Base-by-base conservation (phyloP, 2,329 filamentous ascomycete genomes). In the Fusarium musae region DNA sequence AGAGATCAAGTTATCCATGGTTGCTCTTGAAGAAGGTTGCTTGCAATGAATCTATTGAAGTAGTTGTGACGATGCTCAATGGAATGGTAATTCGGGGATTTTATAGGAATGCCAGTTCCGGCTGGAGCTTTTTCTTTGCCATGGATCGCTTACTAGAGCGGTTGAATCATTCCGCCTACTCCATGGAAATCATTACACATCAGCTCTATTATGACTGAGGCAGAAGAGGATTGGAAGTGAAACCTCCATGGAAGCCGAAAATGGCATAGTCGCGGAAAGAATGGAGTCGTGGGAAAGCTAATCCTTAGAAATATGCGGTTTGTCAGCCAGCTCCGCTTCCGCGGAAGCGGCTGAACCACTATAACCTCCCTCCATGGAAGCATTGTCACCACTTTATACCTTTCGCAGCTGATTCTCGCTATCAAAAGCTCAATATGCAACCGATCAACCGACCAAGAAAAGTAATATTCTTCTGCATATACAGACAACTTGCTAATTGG, bases 281-380 rank as follows among this genome's bases (percentile, higher is more conserved):
- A 19, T 36, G 47, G 47, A 23, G 47, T 52, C 7, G 32, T 7
- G 11, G n/a, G 5, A 8, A 10, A 15, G 30, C 10, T 36, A 5
- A 42, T 26, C 13, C 19, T 39, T 32, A 26, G 39, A 9, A 43
- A 56, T 44, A 50, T 43, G 26, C 36, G 61, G 32, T 66, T 66
- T 62, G 60, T 66, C 32, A 66, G 63, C 57, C 44, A 12, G 21
- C 46, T 59, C 57, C 46, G 36, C 63, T 44, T 66, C 63, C 63
- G 60, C 43, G 61, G 63, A 66, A 66, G 63, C 30, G 16, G 12
- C 30, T 66, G 17, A 26, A 8, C 50, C 28, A 21, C 26, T 21
- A 66, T 43, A 59, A 9, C 37, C 17, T 5, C 15, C 43, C 23
- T 59, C 61, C 63, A n/a, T 13, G 49, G 43, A 66, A 28, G 19